Percentiles rank a stretch among this genome's conserved stretches.
These are phyloP conservation scores for Cystobasidium slooffiae DNA, from an alignment of 1,284 basidiomycete genomes.

Conservation along the genomic window DNA sequence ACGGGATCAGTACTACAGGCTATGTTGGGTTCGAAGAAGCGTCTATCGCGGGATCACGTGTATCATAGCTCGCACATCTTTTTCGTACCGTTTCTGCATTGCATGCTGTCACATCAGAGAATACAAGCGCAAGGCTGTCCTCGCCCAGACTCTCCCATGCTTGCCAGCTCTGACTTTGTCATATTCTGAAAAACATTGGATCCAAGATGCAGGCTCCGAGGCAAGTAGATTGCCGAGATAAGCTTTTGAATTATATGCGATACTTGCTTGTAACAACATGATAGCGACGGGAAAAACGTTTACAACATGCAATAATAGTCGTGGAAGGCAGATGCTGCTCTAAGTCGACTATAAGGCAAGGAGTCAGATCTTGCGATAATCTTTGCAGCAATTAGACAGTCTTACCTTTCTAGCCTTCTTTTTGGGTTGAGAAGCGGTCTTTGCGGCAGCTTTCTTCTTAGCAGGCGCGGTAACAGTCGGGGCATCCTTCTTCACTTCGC, in stretches of 20 bases:
- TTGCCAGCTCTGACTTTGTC: too few species aligned
- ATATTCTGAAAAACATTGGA: too few species aligned
- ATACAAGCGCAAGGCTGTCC: neutral
- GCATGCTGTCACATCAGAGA: slow-evolving; percentile 2
- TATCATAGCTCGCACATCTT: slow-evolving; percentile 12
- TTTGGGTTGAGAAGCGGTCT: slow-evolving; percentile 8
- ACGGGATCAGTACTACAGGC: too few species aligned
- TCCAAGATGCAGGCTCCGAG: too few species aligned
- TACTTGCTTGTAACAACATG: too few species aligned
- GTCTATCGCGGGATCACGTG: neutral
- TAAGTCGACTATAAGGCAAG: slow-evolving; percentile 8
- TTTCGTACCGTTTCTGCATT: slow-evolving; percentile 5
- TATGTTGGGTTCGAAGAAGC: too few species aligned
- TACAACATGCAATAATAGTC: too few species aligned
- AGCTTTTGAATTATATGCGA: too few species aligned
- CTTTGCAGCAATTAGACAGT: neutral
- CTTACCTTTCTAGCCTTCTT: slow-evolving; percentile 38
- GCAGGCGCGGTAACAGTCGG: slow-evolving; percentile 10
- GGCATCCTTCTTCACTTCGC: slow-evolving; percentile 45
- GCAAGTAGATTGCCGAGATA: too few species aligned
- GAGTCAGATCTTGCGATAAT: neutral
- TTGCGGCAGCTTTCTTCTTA: slow-evolving; percentile 13
- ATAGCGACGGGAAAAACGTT: too few species aligned
- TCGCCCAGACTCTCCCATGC: too few species aligned
- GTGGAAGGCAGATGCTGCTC: too few species aligned